phyloP scores from a whole-genome alignment of 2,329 filamentous ascomycete species.

The Diplodia mutila region DNA sequence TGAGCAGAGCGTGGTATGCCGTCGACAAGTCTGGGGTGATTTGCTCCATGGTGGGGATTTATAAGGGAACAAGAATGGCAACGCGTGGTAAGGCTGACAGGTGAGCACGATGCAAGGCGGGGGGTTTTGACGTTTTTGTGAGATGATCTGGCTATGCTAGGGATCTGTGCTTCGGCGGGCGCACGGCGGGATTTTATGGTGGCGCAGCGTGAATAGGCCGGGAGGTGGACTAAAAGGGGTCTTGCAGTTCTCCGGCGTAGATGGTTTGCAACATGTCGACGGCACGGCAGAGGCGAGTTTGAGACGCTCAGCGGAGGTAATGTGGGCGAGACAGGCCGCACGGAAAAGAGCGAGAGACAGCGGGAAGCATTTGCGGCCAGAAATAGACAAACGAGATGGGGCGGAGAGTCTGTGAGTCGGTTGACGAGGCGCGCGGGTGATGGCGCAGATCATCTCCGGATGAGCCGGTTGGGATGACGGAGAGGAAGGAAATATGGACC shows the following conservation, averaged over 20 bases:
- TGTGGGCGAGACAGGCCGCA: background rate
- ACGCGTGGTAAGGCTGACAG: constrained; percentile 1
- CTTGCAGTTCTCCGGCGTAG: background rate
- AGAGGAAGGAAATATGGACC: constrained; percentile 11
- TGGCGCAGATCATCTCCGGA: constrained; percentile 16
- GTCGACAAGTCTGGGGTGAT: constrained; percentile 19
- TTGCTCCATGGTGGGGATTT: constrained; percentile 11
- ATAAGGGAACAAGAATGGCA: background rate
- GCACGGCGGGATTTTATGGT: constrained; percentile 1
- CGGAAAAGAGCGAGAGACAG: background rate
- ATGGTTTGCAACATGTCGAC: background rate
- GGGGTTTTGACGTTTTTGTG: constrained; percentile 4
- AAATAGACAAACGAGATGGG: constrained; percentile 8
- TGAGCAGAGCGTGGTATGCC: constrained; percentile 22
- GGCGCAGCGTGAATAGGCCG: background rate
- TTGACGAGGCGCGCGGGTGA: background rate
- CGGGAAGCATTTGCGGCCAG: constrained; percentile 1
- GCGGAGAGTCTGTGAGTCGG: background rate
- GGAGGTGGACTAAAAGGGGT: background rate
- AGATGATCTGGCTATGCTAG: constrained; percentile 1
- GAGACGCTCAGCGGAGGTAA: constrained; percentile 1
- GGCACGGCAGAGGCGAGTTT: background rate
- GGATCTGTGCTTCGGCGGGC: constrained; percentile 13
- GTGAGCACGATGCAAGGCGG: background rate
- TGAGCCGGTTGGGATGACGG: background rate